Base-by-base conservation (phyloP, 352 stramenopile species). In the Pythium sp. region DNA sequence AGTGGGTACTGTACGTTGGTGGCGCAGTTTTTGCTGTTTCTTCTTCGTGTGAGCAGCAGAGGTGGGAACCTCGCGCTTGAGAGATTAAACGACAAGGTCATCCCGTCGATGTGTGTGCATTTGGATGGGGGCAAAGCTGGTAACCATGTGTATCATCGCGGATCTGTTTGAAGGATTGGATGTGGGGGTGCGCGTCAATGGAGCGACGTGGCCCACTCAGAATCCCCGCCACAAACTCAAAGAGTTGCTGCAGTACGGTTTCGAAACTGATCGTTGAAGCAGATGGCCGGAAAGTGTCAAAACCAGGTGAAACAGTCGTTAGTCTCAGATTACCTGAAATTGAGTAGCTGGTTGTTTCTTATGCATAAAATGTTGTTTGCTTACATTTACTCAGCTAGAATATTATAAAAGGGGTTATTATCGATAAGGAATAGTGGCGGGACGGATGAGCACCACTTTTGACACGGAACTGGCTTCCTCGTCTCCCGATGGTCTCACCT, bases 151-250 rank as follows among this genome's bases (percentile, higher is more conserved):
- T 26, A 54, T 24, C 46, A 28, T 26, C 47, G 47, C 47, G 47
- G 47, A 54, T 54, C 20, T 54, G 47, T 54, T 26, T 54, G 49
- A 20, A 28, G 14, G 24, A 47, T 47, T n/a, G 41, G 41, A 47
- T 12, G 32, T 11, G 32, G 36, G 8, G 36, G 36, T 43, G 49
- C 49, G 49, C 49, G n/a, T 56, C 49, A 32, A 12, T 24, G 2
- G 49, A 56, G 49, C 51, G 51, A 57, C 51, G 51, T 57, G 51
- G 51, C 24, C 51, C 51, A 57, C 51, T 57, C 51, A 57, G 51
- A 57, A 57, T 34, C 51, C 24, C 41, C 6, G 51, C 24, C 15
- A 11, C 5, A 57, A 57, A 57, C 12, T 34, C 12, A 57, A 57
- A 57, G 51, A 34, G 51, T 30, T 1, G 22, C 4, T 47, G 41